Conservation (phyloP, 1,284 basidiomycete species). For the Trichosporon inkin region DNA sequence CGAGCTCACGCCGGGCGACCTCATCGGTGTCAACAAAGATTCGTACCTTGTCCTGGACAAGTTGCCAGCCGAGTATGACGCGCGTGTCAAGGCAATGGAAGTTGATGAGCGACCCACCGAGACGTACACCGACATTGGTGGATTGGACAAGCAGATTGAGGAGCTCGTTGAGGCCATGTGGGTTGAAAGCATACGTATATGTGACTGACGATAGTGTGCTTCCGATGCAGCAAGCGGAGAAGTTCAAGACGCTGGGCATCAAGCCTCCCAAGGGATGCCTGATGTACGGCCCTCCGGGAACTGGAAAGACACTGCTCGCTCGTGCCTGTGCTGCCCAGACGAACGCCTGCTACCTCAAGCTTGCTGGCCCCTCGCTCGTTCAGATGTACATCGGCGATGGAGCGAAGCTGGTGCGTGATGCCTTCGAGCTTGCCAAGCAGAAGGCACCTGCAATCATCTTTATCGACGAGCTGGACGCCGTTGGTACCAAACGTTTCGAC, state of each 20-base stretch:
- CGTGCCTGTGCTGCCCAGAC: constrained; percentile 75
- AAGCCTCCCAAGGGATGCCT: constrained; percentile 71
- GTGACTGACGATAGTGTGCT: constrained; percentile 53
- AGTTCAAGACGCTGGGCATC: constrained; percentile 77
- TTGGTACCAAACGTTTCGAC: constrained; percentile 98
- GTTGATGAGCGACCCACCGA: constrained; percentile 77
- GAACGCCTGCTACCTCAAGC: constrained; percentile 74
- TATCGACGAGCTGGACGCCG: constrained; percentile 96
- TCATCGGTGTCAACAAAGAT: constrained; percentile 99
- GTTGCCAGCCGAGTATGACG: constrained; percentile 68
- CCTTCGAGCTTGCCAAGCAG: constrained; percentile 97
- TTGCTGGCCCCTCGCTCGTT: constrained; percentile 62
- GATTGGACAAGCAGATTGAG: constrained; percentile 76
- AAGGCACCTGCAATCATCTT: constrained; percentile 98
- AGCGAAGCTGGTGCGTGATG: constrained; percentile 92
- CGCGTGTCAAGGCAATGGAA: constrained; percentile 86
- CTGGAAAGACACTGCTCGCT: constrained; percentile 72
- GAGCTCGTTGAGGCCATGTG: constrained; percentile 71
- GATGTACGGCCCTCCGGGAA: constrained; percentile 76
- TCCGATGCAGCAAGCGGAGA: constrained; percentile 75
- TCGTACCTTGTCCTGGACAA: constrained; percentile 97
- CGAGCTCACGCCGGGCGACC: constrained; percentile 80
- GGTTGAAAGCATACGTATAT: constrained; percentile 14
- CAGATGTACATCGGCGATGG: constrained; percentile 81
- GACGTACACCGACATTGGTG: constrained; percentile 73